Evolutionary conservation across 192 early-diverging fungal species (phyloP).

Genomic region (Podila horticola): DNA sequence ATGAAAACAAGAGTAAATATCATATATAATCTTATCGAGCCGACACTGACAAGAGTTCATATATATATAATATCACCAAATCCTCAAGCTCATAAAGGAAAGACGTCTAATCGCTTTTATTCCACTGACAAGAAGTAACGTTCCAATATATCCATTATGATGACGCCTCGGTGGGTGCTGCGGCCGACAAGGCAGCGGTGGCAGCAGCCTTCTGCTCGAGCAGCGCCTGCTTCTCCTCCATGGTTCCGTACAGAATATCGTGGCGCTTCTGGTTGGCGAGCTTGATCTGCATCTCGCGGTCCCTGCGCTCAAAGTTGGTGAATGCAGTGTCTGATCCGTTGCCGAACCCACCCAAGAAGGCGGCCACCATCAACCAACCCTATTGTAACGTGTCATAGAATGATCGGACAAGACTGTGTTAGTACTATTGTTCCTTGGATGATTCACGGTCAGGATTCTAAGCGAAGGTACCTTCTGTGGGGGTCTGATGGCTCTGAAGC

Average conservation of each 20-base stretch:
- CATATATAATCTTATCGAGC: too few species aligned
- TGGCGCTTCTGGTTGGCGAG: constrained; percentile 26
- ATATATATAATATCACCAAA: too few species aligned
- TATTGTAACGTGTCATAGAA: not conserved
- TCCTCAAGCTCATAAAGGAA: too few species aligned
- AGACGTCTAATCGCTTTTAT: too few species aligned
- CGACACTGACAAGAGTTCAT: too few species aligned
- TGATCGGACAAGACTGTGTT: not conserved
- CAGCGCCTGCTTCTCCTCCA: constrained; percentile 16
- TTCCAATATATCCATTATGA: not conserved
- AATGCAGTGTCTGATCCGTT: constrained; percentile 45
- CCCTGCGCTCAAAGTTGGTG: constrained; percentile 45
- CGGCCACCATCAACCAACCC: constrained; percentile 44
- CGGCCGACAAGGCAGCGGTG: not conserved
- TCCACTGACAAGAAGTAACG: not conserved
- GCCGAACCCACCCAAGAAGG: constrained; percentile 42
- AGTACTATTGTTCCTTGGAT: too few species aligned
- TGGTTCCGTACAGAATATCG: constrained; percentile 32
- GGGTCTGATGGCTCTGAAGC: constrained; percentile 26
- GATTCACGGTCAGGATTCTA: not conserved
- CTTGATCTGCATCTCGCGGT: constrained; percentile 40
- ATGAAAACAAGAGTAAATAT: too few species aligned
- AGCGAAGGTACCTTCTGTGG: constrained; percentile 40
- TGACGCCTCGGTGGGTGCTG: not conserved
- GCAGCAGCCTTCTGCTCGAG: not conserved